Conservation (phyloP, 1,139 yeast species). For the Debaryomycetaceae sp. region DNA sequence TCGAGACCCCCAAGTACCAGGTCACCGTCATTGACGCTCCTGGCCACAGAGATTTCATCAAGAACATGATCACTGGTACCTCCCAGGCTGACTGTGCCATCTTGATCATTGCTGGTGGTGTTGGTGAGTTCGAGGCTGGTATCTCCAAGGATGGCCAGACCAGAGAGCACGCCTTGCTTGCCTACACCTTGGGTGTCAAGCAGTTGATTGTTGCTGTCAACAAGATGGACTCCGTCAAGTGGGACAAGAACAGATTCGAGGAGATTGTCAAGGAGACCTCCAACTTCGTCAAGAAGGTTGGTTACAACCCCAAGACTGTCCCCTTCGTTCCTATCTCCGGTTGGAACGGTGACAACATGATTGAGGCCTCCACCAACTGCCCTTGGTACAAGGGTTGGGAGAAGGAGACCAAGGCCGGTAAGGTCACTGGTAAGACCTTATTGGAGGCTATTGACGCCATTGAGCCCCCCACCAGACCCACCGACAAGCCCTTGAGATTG, state of each 20-base stretch:
- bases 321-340: conserved; percentile 92
- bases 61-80: conserved; percentile 91
- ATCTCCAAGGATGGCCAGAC: conserved; percentile 92
- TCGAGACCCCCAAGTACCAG: conserved; percentile 92
- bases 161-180: conserved; percentile 89
- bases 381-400: conserved; percentile 93
- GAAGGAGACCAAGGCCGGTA: conserved; percentile 81
- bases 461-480: conserved; percentile 82
- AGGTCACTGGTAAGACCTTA: conserved; percentile 77
- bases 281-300: conserved; percentile 89
- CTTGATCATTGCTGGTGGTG: conserved; percentile 86
- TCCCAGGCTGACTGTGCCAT: conserved; percentile 94
- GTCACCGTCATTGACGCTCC: conserved; percentile 94
- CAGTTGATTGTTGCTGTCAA: conserved; percentile 87
- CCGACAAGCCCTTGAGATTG: conserved; percentile 87
- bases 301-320: conserved; percentile 89
- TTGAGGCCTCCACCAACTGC: conserved; percentile 76
- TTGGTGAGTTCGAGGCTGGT: conserved; percentile 95
- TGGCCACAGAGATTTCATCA: conserved; percentile 97
- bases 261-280: conserved; percentile 82
- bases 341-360: conserved; percentile 95
- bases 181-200: conserved; percentile 86
- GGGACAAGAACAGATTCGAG: conserved; percentile 77
- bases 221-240: conserved; percentile 91
- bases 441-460: conserved; percentile 85